Conservation (phyloP, 805 yeast genomes). For the Candida yuanshanica region DNA sequence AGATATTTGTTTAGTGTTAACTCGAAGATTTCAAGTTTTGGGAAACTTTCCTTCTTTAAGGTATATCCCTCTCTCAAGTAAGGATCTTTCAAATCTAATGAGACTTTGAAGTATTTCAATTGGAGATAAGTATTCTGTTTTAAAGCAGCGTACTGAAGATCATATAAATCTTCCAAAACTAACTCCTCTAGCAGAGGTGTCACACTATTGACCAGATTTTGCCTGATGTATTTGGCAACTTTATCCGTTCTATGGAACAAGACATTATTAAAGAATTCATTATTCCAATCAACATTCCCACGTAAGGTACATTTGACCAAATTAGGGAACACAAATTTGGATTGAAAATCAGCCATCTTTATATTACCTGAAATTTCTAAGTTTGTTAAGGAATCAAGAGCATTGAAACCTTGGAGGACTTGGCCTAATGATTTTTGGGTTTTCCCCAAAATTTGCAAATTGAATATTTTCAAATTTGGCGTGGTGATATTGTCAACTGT, state of each 20-base stretch:
- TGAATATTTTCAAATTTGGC: neutral
- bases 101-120: neutral
- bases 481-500: neutral
- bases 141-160: neutral
- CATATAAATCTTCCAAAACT: neutral
- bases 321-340: neutral
- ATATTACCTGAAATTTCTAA: neutral
- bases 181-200: neutral
- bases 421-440: neutral
- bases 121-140: neutral
- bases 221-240: neutral
- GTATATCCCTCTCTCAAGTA: neutral
- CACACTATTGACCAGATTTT: neutral
- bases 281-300: neutral
- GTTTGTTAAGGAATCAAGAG: neutral
- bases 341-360: neutral
- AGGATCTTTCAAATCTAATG: constrained; percentile 1
- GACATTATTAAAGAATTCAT: neutral
- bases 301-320: neutral
- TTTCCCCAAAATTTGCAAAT: neutral
- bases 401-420: neutral
- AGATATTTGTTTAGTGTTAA: neutral
- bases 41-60: neutral
- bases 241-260: neutral
- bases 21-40: neutral